A percentile compares a stretch with the other conserved stretches of the same genome.
Evolutionary conservation across 2,329 filamentous ascomycete species (phyloP).

Genomic region (Albifimbria verrucaria): DNA sequence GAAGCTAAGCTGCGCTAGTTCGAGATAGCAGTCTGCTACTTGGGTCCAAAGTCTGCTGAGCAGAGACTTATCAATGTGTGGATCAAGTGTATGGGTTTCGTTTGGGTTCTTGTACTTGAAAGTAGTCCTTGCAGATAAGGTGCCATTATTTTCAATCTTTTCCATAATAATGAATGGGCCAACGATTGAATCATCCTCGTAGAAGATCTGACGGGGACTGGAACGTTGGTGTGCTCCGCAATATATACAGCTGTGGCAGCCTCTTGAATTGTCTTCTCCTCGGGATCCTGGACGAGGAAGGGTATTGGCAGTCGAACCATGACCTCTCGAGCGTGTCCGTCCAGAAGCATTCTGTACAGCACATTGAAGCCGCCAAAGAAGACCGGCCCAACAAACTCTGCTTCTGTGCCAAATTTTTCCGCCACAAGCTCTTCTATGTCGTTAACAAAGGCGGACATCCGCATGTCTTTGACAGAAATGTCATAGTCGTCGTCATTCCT

Average conservation of each 20-base stretch:
- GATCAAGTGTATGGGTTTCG: background rate
- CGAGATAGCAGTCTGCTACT: slow-evolving; percentile 22
- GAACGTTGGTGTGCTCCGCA: slow-evolving; percentile 4
- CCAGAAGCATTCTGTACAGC: slow-evolving; percentile 9
- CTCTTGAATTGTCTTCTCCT: slow-evolving; percentile 12
- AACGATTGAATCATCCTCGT: slow-evolving; percentile 14
- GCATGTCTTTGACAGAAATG: background rate
- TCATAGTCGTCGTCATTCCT: slow-evolving; percentile 8
- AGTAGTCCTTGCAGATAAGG: slow-evolving; percentile 11
- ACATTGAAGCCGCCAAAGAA: slow-evolving; percentile 14
- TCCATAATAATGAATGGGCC: slow-evolving; percentile 27
- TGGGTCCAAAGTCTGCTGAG: background rate
- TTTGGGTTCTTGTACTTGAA: background rate
- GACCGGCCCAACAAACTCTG: slow-evolving; percentile 3
- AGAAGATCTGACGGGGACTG: slow-evolving; percentile 6
- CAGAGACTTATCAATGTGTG: background rate
- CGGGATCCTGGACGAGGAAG: slow-evolving; percentile 9
- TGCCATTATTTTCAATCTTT: slow-evolving; percentile 16
- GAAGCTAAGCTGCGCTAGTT: slow-evolving; percentile 30
- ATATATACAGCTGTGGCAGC: slow-evolving; percentile 9
- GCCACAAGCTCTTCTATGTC: slow-evolving; percentile 1
- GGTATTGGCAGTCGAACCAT: slow-evolving; percentile 11
- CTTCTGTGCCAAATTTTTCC: background rate
- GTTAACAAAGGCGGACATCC: slow-evolving; percentile 2
- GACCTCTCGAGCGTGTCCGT: slow-evolving; percentile 4